Evolutionary conservation across 2,329 filamentous ascomycete species (phyloP).

Genomic region (Botryotinia calthae): DNA sequence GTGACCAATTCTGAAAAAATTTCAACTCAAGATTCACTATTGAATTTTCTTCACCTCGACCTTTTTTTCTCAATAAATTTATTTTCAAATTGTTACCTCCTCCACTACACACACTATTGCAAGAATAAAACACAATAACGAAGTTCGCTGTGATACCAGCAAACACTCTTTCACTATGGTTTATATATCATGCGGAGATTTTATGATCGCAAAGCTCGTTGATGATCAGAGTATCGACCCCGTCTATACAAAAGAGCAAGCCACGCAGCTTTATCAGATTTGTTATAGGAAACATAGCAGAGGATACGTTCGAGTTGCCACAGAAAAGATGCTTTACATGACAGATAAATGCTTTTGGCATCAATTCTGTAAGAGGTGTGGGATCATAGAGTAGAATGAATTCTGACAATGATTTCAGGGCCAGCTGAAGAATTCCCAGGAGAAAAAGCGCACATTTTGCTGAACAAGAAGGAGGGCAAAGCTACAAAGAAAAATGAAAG

Average conservation of each 20-base stretch:
- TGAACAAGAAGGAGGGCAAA: neutral
- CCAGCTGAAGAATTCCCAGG: neutral
- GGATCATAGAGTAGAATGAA: neutral
- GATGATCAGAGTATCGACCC: neutral
- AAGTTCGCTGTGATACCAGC: neutral
- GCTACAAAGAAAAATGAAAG: neutral
- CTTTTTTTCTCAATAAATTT: neutral
- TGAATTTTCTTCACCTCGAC: neutral
- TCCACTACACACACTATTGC: neutral
- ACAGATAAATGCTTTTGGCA: slow-evolving; percentile 12
- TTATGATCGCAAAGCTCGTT: slow-evolving; percentile 2
- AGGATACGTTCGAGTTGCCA: neutral
- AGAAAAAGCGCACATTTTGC: neutral
- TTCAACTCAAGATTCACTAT: neutral
- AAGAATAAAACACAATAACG: neutral
- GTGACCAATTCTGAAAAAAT: neutral
- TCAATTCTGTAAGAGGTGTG: neutral
- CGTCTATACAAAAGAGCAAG: neutral
- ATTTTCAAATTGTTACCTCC: neutral
- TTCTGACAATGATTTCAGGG: slow-evolving; percentile 7
- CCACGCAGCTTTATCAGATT: neutral
- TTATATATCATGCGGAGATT: slow-evolving; percentile 3
- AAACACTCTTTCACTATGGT: neutral
- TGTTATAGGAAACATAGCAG: slow-evolving; percentile 1
- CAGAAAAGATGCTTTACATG: neutral